Base-by-base conservation (phyloP, 805 yeast species). In the Ogataea parapolymorpha region DNA sequence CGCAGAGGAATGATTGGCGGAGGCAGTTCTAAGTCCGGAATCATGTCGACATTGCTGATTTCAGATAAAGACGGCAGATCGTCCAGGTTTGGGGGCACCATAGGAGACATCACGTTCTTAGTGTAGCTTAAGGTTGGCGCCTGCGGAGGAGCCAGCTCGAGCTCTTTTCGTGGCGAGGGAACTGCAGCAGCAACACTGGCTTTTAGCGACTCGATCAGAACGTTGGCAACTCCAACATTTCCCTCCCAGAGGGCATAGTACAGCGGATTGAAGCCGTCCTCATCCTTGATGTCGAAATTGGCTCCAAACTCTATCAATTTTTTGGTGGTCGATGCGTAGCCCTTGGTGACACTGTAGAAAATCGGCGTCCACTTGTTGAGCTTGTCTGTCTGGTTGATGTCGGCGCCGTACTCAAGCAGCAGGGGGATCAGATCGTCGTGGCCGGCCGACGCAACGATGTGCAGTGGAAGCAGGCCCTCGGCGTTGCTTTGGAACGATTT, bases 181-280 rank as follows among this genome's bases (percentile, higher is more conserved):
- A 2, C 20, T n/a, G n/a, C 14, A 5, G 25, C 32, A 11, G 13
- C n/a, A 8, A 16, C 13, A 12, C 31, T 13, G 10, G 18, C 10
- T 28, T 46, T 47, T 38, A 50, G 41, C 8, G 57, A 51, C 12
- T 50, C 71, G 14, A 81, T 69, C 32, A 91, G 67, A 16, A 81
- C 80, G 59, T 85, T 82, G 50, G 90, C 65, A 2, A 88, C 91
- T n/a, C 71, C 74, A 22, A 88, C 79, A 56, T 89, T 91, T 17
- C 99, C 98, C 61, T 90, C 97, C 79, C 95, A 86, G 16, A 90
- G 85, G 18, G 97, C 91, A 59, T 91, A 86, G 59, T 85, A 91
- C 33, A 90, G 56, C 0, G 96, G 96, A 38, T 82, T 77, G 51
- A 76, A 75, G 4, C 88, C 85, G 45, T 86, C 85, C 45, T 84